Percentiles rank a stretch among this genome's conserved stretches.
Evolutionary conservation across 2,329 filamentous ascomycete genomes (phyloP).

Genomic region (Tolypocladium amazonense): DNA sequence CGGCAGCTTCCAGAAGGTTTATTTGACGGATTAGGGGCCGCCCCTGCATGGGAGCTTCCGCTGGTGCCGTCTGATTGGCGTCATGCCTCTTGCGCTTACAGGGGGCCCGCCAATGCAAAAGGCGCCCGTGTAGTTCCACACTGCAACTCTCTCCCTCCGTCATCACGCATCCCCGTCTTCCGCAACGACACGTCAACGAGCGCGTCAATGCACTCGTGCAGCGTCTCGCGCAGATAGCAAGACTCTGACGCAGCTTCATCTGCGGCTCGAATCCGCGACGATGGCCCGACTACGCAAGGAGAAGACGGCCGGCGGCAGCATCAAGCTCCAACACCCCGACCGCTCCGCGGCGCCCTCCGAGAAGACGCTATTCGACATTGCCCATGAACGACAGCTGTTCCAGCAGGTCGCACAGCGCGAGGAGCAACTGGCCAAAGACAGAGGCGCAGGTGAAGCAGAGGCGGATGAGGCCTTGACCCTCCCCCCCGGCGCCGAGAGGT

Average conservation of each 20-base stretch:
- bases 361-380: constrained; percentile 64
- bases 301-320: constrained; percentile 33
- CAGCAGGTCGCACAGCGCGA: constrained; percentile 31
- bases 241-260: background rate
- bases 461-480: constrained; percentile 18
- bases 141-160: background rate
- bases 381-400: constrained; percentile 52
- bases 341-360: constrained; percentile 46
- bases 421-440: constrained; percentile 18
- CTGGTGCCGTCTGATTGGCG: background rate
- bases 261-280: background rate
- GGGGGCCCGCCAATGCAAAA: background rate
- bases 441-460: constrained; percentile 14
- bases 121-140: background rate
- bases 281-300: constrained; percentile 43
- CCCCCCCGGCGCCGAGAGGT: constrained; percentile 35
- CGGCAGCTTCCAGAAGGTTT: background rate
- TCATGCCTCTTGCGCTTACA: background rate
- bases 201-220: background rate
- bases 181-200: background rate
- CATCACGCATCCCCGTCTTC: background rate
- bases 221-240: background rate
- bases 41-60: background rate
- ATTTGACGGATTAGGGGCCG: background rate
- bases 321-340: constrained; percentile 61